Percentiles rank a stretch among this genome's conserved stretches.
Evolutionary conservation across 176 grass and related monocot genomes (phyloP).

Genomic region (Ensete glaucum): DNA sequence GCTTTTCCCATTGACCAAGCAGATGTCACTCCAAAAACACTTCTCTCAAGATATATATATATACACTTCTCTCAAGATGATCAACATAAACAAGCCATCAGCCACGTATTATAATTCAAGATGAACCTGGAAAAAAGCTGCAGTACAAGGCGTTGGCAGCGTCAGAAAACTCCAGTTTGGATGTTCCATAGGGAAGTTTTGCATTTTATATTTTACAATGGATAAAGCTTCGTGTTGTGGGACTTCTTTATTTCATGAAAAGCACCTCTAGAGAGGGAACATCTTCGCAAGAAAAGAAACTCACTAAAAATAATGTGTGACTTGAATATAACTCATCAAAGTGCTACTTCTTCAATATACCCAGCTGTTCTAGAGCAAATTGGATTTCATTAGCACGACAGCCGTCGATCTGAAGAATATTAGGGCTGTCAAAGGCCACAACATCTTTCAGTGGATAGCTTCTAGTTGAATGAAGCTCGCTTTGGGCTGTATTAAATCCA

Average conservation of each 20-base stretch:
- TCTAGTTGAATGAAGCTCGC: slow-evolving; percentile 43
- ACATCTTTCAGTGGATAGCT: slow-evolving; percentile 56
- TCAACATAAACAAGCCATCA: too few species aligned
- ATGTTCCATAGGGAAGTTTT: neutral
- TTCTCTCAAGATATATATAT: too few species aligned
- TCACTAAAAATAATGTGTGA: neutral
- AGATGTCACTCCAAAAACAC: too few species aligned
- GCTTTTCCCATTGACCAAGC: too few species aligned
- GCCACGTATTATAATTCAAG: too few species aligned
- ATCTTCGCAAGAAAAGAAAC: neutral
- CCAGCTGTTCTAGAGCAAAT: slow-evolving; percentile 46
- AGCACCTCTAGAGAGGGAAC: neutral
- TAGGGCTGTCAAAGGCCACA: slow-evolving; percentile 56
- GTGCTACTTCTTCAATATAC: slow-evolving; percentile 17
- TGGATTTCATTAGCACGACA: slow-evolving; percentile 28
- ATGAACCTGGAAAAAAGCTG: neutral
- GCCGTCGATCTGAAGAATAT: slow-evolving; percentile 51
- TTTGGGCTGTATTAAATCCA: slow-evolving; percentile 45
- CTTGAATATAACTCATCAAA: too few species aligned
- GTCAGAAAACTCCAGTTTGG: neutral
- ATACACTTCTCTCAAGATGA: too few species aligned
- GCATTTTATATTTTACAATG: slow-evolving; percentile 9
- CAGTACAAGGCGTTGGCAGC: neutral
- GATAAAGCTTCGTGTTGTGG: neutral
- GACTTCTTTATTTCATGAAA: neutral